A percentile compares a stretch with the other conserved stretches of the same genome.
Evolutionary conservation across 495 filamentous ascomycete genomes (phyloP).

Genomic region (Xylaria flabelliformis): DNA sequence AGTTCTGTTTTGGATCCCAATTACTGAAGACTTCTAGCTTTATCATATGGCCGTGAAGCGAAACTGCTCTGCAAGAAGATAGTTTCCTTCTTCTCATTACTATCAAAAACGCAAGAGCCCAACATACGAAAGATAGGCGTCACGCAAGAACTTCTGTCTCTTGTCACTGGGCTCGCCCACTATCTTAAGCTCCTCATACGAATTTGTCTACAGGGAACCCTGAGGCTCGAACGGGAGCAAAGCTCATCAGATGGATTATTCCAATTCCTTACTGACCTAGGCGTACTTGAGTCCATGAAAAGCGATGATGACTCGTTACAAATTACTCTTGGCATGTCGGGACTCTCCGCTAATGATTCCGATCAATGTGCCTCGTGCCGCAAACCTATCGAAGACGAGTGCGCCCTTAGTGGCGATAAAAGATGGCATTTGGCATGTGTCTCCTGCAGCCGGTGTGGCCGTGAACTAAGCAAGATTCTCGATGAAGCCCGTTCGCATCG

Average conservation of each 20-base stretch:
- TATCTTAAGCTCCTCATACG: slow-evolving; percentile 98
- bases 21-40: slow-evolving; percentile 57
- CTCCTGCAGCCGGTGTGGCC: slow-evolving; percentile 74
- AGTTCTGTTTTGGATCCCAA: slow-evolving; percentile 4
- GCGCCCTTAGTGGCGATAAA: slow-evolving; percentile 70
- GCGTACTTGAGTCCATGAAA: slow-evolving; percentile 72
- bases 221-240: slow-evolving; percentile 88
- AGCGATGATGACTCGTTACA: slow-evolving; percentile 75
- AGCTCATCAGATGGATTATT: slow-evolving; percentile 74
- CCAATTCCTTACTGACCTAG: slow-evolving; percentile 80
- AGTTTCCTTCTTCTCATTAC: slow-evolving; percentile 92
- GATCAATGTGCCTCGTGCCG: slow-evolving; percentile 83
- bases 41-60: slow-evolving; percentile 91
- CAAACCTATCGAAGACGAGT: slow-evolving; percentile 93
- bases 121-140: slow-evolving; percentile 89
- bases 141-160: slow-evolving; percentile 91
- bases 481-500: slow-evolving; percentile 69
- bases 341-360: slow-evolving; percentile 76
- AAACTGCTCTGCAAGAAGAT: slow-evolving; percentile 99
- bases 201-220: slow-evolving; percentile 91
- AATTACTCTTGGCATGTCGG: slow-evolving; percentile 72
- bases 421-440: slow-evolving; percentile 87
- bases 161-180: slow-evolving; percentile 96
- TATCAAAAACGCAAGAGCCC: slow-evolving; percentile 92
- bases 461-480: slow-evolving; percentile 69